These are phyloP conservation scores for Vitis hybrid DNA, from an alignment of 177 flowering plant genomes.

Conservation along the genomic window DNA sequence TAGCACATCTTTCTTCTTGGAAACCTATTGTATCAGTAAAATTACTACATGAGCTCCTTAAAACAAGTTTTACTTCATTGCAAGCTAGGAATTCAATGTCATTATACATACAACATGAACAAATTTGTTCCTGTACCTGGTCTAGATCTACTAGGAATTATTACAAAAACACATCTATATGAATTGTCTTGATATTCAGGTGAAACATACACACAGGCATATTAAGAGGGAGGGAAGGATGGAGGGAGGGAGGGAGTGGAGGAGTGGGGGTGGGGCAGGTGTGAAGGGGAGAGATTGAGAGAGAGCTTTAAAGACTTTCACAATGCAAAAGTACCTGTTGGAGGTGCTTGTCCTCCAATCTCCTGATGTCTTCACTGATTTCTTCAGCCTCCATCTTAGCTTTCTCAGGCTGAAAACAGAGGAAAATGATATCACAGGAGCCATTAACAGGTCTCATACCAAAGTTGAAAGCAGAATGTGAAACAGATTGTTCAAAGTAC, in stretches of 20 bases:
- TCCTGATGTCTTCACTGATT: conserved; percentile 48
- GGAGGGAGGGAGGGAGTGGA: too few species aligned
- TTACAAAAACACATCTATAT: too few species aligned
- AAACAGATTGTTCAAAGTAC: background rate
- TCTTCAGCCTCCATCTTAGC: conserved; percentile 50
- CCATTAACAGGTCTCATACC: background rate
- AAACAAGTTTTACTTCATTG: background rate
- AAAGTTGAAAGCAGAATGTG: background rate
- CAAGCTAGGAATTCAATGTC: background rate
- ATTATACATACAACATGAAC: background rate
- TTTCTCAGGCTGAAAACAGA: conserved; percentile 42
- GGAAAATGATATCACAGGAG: background rate
- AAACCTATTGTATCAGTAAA: conserved; percentile 34
- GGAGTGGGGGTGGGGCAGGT: too few species aligned
- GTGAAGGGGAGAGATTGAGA: background rate
- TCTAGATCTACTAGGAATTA: background rate
- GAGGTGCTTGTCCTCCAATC: conserved; percentile 45
- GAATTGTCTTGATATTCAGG: too few species aligned
- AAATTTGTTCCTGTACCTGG: background rate
- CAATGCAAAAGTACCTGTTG: conserved; percentile 47
- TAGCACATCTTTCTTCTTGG: conserved; percentile 49
- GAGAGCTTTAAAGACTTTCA: background rate
- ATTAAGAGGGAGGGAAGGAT: too few species aligned
- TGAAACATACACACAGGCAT: too few species aligned
- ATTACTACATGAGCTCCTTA: background rate